Base-by-base conservation (phyloP, 768 basidiomycete genomes). In the Xerocomellus intermedius region DNA sequence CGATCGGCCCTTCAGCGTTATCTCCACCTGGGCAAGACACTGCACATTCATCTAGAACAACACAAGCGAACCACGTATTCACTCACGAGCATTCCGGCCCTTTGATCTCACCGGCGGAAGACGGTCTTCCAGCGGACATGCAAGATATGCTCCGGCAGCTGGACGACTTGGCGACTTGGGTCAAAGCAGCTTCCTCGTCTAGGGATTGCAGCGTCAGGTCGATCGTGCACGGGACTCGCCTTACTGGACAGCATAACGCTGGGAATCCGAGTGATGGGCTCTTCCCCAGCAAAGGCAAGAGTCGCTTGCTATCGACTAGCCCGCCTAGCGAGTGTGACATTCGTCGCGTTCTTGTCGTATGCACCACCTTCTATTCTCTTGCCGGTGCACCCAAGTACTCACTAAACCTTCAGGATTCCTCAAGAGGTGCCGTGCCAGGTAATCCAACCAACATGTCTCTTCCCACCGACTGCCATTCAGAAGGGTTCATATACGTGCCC, bases 401-500 rank as follows among this genome's bases (percentile, higher is more conserved):
- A 58, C 42, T 26, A 32, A 64, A 36, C n/a, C 19, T 22, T 16
- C 36, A 67, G 65, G 53, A 55, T 36, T 33, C 38, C n/a, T 42
- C 57, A 24, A 52, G 42, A n/a, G 2, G 30, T 19, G 12, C 39
- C 16, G 4, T 48, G 42, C 21, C 55, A 8, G 8, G 37, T 28
- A 21, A 26, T 39, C 21, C 48, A 35, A 35, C 32, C 46, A 43
- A 26, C 41, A 14, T 28, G 14, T 43, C 50, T 47, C 3, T 17
- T 48, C 4, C 10, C 21, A 28, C 35, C 17, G 12, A 51, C 42
- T 30, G 39, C 30, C 57, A 41, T 9, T 46, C 61, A 47, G 52
- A 53, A 30, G 59, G 53, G 5, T 73, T 71, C 38, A 72, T 73
- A 52, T 73, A 71, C 41, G 39, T 58, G 8, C 61, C 70, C 28